A percentile compares a stretch with the other conserved stretches of the same genome.
Evolutionary conservation across 2,329 filamentous ascomycete genomes (phyloP).

Genomic region (Xylaria sp.): DNA sequence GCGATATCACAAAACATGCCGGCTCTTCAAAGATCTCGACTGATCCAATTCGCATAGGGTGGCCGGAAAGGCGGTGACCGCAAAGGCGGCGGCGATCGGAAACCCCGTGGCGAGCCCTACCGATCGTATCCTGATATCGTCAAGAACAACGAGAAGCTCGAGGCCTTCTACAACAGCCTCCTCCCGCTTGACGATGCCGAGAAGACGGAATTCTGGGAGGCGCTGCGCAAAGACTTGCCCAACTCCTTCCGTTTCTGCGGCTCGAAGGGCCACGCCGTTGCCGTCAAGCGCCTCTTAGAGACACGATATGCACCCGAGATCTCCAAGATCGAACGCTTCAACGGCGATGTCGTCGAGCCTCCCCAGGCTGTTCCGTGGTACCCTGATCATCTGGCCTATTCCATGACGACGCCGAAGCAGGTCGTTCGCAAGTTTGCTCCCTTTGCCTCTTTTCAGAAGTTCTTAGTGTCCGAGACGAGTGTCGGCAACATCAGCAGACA

Average conservation of each 20-base stretch:
- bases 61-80: conserved; percentile 31
- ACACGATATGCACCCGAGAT: conserved; percentile 89
- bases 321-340: conserved; percentile 71
- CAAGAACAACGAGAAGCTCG: conserved; percentile 78
- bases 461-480: conserved; percentile 92
- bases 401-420: conserved; percentile 97
- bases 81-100: conserved; percentile 27
- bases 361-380: conserved; percentile 85
- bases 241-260: conserved; percentile 98
- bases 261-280: conserved; percentile 89
- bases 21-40: neutral
- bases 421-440: conserved; percentile 89
- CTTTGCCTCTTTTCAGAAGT: conserved; percentile 94
- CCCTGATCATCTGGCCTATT: conserved; percentile 91
- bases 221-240: conserved; percentile 76
- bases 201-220: conserved; percentile 74
- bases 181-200: conserved; percentile 74
- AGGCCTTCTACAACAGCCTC: conserved; percentile 78
- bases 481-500: conserved; percentile 97
- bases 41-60: conserved; percentile 21
- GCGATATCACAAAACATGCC: neutral
- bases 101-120: conserved; percentile 31
- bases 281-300: conserved; percentile 83
- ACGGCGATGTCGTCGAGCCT: conserved; percentile 75
- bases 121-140: conserved; percentile 54